Evolutionary conservation across 768 basidiomycete genomes (phyloP), one percentile per base, ranked within the genome.

Genomic region (Auriculariales sp.): DNA sequence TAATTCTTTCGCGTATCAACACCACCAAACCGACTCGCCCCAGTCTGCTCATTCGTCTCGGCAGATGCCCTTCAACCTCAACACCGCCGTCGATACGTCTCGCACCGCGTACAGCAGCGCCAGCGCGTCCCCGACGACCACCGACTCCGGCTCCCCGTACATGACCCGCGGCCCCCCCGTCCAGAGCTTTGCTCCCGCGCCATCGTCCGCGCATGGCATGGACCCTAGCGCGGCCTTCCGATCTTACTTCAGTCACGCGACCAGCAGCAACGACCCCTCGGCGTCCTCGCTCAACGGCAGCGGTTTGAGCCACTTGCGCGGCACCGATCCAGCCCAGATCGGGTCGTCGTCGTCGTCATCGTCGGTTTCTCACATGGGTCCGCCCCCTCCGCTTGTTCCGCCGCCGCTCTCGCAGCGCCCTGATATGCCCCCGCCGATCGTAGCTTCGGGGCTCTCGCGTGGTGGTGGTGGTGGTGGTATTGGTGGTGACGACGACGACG

Each of bases 401-500:
- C 64, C 68, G 25, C 66, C 75, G 30, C 71, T 70, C 57, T 65
- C 68, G 55, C 71, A 36, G 33, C 45, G 36, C 45, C 48, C 72
- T 35, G 44, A 58, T 52, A 59, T 61, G 52, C 61, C 67, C 49
- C 63, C 73, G 64, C 67, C 17, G 65, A 3, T 68, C 68, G 25
- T 65, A 68, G 31, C 74, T 73, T 31, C 73, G 69, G 45, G 73
- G 74, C 45, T 71, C 73, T 15, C 61, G 62, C 34, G 61, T 61
- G 29, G n/a, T n/a, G n/a, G n/a, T n/a, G n/a, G n/a, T n/a, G n/a
- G n/a, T n/a, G n/a, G n/a, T n/a, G n/a, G n/a, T n/a, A n/a, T n/a
- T n/a, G n/a, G n/a, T n/a, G n/a, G n/a, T n/a, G n/a, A n/a, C n/a
- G 19, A 44, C 4, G 14, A 39, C 17, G 17, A 39, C 22, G 17